phyloP scores from a whole-genome alignment of 768 basidiomycete species.

The Mycena sanguinolenta region DNA sequence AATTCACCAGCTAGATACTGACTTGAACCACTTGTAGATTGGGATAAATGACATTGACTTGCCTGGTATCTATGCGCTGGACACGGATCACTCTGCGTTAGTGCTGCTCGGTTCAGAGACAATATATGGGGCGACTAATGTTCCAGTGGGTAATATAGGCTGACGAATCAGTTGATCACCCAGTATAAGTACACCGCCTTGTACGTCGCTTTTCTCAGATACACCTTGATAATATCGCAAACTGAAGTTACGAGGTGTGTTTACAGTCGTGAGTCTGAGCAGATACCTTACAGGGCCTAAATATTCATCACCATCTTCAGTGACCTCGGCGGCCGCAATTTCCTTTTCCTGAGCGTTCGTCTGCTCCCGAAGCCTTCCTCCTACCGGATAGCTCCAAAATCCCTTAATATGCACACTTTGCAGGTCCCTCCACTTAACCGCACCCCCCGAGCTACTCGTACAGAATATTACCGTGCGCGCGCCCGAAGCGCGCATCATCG shows the following conservation, averaged over 20 bases:
- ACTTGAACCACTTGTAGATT: slow-evolving; percentile 44
- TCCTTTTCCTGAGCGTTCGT: slow-evolving; percentile 63
- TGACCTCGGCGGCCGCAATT: slow-evolving; percentile 56
- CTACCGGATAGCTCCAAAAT: slow-evolving; percentile 28
- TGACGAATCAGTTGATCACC: slow-evolving; percentile 47
- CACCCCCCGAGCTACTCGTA: slow-evolving; percentile 49
- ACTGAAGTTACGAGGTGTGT: slow-evolving; percentile 14
- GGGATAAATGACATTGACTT: too few relatives aligned
- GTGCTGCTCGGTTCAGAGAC: slow-evolving; percentile 2
- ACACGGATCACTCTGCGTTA: too few relatives aligned
- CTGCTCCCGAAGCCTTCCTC: slow-evolving; percentile 54
- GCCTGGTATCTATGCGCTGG: too few relatives aligned
- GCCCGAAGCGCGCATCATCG: too few relatives aligned
- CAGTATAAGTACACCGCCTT: slow-evolving; percentile 48
- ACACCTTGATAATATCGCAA: background rate
- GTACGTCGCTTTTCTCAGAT: slow-evolving; percentile 37
- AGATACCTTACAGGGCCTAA: background rate
- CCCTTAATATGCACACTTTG: background rate
- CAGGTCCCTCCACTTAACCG: slow-evolving; percentile 38
- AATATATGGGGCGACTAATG: slow-evolving; percentile 4
- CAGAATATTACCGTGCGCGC: slow-evolving; percentile 45
- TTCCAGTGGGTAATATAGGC: slow-evolving; percentile 37
- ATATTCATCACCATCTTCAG: slow-evolving; percentile 31
- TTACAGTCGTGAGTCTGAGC: slow-evolving; percentile 37
- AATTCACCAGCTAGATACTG: slow-evolving; percentile 14